These are phyloP conservation scores for Podospora conica DNA, from an alignment of 495 filamentous ascomycete species.

Conservation along the genomic window DNA sequence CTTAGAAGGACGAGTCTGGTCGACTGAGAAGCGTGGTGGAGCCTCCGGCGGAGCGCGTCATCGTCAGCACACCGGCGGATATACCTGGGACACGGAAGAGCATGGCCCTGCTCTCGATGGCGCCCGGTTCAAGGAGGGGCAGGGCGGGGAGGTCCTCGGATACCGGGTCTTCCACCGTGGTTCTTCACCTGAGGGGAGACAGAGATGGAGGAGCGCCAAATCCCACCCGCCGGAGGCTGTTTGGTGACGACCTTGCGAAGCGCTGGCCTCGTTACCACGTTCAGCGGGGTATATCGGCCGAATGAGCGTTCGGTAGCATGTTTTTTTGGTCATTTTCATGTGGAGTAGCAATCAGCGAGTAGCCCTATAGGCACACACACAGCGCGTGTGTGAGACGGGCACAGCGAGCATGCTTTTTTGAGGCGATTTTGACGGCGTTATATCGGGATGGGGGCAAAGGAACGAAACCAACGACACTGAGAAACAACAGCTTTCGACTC, in stretches of 20 bases:
- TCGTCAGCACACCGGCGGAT: neutral
- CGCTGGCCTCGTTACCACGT: neutral
- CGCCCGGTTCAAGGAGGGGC: neutral
- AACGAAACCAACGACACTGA: neutral
- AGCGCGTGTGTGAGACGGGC: neutral
- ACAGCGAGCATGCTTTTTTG: neutral
- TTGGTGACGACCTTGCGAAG: neutral
- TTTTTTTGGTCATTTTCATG: neutral
- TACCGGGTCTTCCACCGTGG: neutral
- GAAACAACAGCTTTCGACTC: neutral
- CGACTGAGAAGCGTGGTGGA: conserved; percentile 5
- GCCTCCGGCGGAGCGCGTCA: conserved; percentile 3
- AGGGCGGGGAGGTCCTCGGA: neutral
- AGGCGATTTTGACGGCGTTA: neutral
- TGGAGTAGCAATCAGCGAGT: neutral
- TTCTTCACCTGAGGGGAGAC: neutral
- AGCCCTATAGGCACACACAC: neutral
- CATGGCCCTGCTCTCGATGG: neutral
- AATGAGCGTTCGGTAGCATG: neutral
- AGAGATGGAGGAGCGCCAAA: neutral
- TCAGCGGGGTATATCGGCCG: neutral
- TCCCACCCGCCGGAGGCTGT: neutral
- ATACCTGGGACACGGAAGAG: neutral
- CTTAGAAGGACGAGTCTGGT: conserved; percentile 30
- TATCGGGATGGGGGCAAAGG: neutral